Conservation (phyloP, 805 yeast species). For the Nakazawaea pomicola region DNA sequence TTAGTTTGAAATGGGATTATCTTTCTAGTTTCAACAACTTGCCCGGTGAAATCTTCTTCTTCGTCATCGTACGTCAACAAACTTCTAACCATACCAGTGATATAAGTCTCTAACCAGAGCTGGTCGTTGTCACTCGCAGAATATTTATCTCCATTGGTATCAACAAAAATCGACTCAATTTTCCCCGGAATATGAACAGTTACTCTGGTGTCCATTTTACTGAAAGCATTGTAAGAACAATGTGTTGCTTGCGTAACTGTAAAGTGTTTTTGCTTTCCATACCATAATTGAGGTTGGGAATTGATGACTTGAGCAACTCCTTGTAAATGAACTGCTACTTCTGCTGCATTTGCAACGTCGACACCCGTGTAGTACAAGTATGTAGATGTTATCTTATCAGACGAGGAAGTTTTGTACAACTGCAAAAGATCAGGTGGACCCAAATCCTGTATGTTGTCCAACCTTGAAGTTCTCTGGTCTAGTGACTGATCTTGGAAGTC, state of each 20-base stretch:
- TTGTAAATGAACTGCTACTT: constrained; percentile 72
- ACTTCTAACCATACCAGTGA: constrained; percentile 71
- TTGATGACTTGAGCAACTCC: constrained; percentile 59
- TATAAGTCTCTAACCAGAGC: constrained; percentile 58
- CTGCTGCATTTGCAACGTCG: constrained; percentile 70
- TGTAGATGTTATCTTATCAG: constrained; percentile 58
- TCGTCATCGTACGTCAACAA: constrained; percentile 67
- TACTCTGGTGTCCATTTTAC: constrained; percentile 64
- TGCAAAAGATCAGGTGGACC: constrained; percentile 70
- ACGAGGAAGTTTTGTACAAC: constrained; percentile 31
- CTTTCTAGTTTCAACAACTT: constrained; percentile 79
- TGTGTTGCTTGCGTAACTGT: constrained; percentile 69
- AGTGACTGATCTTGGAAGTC: constrained; percentile 53
- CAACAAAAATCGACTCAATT: constrained; percentile 46
- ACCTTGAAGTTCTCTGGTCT: constrained; percentile 57
- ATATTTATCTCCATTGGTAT: constrained; percentile 46
- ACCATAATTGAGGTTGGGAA: constrained; percentile 69
- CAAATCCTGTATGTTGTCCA: constrained; percentile 55
- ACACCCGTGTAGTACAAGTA: constrained; percentile 71
- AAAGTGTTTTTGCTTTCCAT: constrained; percentile 67
- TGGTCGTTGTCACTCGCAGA: constrained; percentile 38
- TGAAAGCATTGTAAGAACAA: constrained; percentile 57
- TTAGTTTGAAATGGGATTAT: constrained; percentile 64
- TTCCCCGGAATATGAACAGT: constrained; percentile 74
- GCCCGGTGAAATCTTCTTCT: constrained; percentile 56